Evolutionary conservation across 176 grass and related monocot genomes (phyloP), one percentile per base, ranked within the genome.

Genomic region (Musa troglodytarum): DNA sequence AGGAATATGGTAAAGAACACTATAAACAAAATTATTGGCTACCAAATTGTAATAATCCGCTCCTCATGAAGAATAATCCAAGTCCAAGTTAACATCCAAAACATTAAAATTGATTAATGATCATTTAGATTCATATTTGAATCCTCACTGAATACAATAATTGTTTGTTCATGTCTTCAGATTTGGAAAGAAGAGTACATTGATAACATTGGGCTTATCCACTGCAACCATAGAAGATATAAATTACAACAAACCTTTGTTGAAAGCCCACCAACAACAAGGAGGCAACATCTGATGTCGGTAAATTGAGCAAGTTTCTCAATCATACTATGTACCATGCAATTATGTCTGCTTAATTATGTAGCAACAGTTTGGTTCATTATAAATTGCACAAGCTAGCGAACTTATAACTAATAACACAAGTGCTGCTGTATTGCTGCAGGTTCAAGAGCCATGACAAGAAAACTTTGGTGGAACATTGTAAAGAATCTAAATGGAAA

Each of bases 251-350:
- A 78, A 85, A 92, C 90, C 95, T 93, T 93, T 22, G 82, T 87
- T 80, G 95, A 85, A 82, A 98, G 95, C 24, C 95, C 90, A 71
- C 95, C 95, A 63, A 98, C 84, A 80, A 98, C 84, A 78, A n/a
- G n/a, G n/a, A 98, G 90, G 83, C 95, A 93, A 43, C 90, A 98
- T 83, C 95, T 91, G 53, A 98, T 87, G 81, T 98, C 95, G 61
- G 90, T 93, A 76, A 98, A 98, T 49, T 98, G 95, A 26, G 88
- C 88, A 75, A 98, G 73, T 87, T 93, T 98, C 57, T 93, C 88
- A 0, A 93, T 89, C 95, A 98, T 98, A 77, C 95, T 93, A 82
- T 98, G 95, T 6, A 98, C 80, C 82, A 89, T 96, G 81, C 75
- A 88, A 71, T 81, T 63, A 10, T 23, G 59, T 49, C 8, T 13